Evolutionary conservation across 352 stramenopile genomes (phyloP), one percentile per base, ranked within the genome.

Genomic region (Pythium aristosporum): DNA sequence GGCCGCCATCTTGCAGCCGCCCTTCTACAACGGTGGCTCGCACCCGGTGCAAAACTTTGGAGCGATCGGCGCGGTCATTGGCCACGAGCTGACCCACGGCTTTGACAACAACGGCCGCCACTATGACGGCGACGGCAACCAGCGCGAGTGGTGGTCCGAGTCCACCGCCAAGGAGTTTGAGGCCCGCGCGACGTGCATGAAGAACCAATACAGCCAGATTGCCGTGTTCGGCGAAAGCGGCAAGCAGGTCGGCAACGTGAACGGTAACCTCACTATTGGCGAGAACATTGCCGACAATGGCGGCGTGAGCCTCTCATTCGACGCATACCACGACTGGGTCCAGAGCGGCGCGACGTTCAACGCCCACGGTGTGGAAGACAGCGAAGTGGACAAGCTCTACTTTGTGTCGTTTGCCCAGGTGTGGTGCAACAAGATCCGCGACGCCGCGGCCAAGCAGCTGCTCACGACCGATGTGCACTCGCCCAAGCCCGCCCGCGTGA

Each of bases 51-150:
- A 96, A 32, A 97, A 97, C 63, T 98, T 96, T 70, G 94, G 92
- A 10, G 78, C 85, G 2, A 97, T 98, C 63, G 92, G 92, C 32
- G 88, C 91, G 23, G 87, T 98, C 39, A 89, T 97, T 13, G 95
- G 91, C 0, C 95, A 98, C 69, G 95, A 98, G 73, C 96, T 98
- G 68, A 97, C 89, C 12, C 95, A 98, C 63, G 95, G 92, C 1
- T 98, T 98, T 63, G 95, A 98, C 71, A 87, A 92, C 52, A 87
- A 93, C 65, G 94, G 93, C 50, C 76, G 85, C 10, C 88, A 93
- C 50, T 97, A 86, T 57, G 82, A 94, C 56, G 87, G 69, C 30
- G 70, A 89, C 41, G 95, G 95, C 21, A 97, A 96, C 57, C 85
- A 96, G 75, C 80, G 91, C 15, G 79, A 92, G 70, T 98, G 95